Conservation (phyloP, 169 alveolate species). For the Cryptosporidium felis region DNA sequence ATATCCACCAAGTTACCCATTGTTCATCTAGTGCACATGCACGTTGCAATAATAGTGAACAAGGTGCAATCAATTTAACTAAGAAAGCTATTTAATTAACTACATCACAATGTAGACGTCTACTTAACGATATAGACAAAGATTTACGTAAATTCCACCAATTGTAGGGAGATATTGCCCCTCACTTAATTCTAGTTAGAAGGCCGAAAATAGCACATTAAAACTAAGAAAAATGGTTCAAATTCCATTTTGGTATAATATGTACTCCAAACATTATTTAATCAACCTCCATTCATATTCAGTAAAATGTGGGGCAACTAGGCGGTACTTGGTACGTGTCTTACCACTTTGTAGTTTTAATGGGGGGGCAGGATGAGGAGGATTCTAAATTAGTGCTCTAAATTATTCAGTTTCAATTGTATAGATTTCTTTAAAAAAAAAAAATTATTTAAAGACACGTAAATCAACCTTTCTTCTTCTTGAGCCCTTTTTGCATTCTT, state of each 20-base stretch:
- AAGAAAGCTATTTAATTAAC: background rate
- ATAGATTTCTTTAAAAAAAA: background rate
- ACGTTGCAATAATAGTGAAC: slow-evolving; percentile 67
- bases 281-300: no score
- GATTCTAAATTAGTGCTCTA: no score
- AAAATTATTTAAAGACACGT: background rate
- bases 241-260: no score
- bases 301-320: slow-evolving; percentile 50
- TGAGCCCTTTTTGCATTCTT: background rate
- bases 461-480: background rate
- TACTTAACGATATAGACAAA: slow-evolving; percentile 55
- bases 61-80: slow-evolving; percentile 31
- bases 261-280: no score
- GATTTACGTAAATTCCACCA: slow-evolving; percentile 42
- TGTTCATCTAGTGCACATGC: slow-evolving; percentile 70
- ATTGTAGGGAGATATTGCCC: slow-evolving; percentile 65
- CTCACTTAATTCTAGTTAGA: background rate
- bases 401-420: no score
- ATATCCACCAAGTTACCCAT: slow-evolving; percentile 72
- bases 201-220: no score
- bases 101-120: slow-evolving; percentile 43
- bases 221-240: no score
- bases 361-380: no score
- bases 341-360: no score
- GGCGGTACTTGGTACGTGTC: slow-evolving; percentile 37